Evolutionary conservation across 495 filamentous ascomycete species (phyloP).

Genomic region (Chaetomium cochliodes): DNA sequence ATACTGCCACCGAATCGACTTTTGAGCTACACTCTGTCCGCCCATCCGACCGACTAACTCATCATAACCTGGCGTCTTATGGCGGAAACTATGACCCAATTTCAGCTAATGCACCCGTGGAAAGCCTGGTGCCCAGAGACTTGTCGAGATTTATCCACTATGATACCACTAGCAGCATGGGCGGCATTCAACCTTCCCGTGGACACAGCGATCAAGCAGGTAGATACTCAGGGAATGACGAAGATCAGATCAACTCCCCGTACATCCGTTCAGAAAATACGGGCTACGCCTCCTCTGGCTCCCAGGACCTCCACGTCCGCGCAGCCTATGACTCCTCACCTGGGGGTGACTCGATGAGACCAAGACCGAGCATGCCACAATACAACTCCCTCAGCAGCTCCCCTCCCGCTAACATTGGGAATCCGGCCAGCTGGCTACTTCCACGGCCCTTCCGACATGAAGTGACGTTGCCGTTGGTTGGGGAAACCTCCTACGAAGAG

Average conservation of each 20-base stretch:
- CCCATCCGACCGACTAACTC: not conserved
- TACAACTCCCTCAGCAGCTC: not conserved
- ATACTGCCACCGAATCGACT: not conserved
- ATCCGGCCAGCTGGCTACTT: slow-evolving; percentile 8
- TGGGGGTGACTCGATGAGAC: not conserved
- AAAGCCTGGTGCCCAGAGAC: not conserved
- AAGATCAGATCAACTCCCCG: not conserved
- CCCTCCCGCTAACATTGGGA: not conserved
- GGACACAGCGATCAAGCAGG: not conserved
- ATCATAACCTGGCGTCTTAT: not conserved
- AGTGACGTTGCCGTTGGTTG: not conserved
- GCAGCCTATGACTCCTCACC: not conserved
- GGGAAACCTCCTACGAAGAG: not conserved
- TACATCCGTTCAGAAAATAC: not conserved
- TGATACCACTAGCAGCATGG: not conserved
- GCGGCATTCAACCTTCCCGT: not conserved
- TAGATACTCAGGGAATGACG: not conserved
- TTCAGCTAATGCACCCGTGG: not conserved
- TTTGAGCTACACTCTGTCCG: not conserved
- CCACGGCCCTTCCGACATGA: slow-evolving; percentile 5
- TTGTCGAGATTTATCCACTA: not conserved
- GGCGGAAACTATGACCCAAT: not conserved
- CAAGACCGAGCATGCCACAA: not conserved
- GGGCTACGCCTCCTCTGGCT: not conserved
- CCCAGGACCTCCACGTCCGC: not conserved